These are phyloP conservation scores for Cucumis variabilis DNA, from an alignment of 331 rosid genomes.

Conservation along the genomic window DNA sequence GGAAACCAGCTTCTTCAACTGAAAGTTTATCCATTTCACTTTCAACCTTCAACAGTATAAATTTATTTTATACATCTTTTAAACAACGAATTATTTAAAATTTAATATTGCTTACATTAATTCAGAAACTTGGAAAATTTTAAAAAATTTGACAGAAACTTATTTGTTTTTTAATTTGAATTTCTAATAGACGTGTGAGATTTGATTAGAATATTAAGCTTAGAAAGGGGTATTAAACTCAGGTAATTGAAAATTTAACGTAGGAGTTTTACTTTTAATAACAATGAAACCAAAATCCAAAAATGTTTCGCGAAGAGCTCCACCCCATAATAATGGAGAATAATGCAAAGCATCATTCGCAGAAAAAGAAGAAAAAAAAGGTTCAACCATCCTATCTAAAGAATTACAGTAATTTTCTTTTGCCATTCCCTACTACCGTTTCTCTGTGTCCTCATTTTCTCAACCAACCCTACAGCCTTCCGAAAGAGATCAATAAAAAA, in stretches of 20 bases:
- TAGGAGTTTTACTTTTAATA: neutral
- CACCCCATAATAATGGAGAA: neutral
- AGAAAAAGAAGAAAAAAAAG: neutral
- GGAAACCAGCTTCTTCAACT: conserved; percentile 88
- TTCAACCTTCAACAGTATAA: conserved; percentile 66
- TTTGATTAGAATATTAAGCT: no score
- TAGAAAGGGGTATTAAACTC: neutral
- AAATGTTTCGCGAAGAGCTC: conserved; percentile 22
- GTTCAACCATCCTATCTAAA: conserved; percentile 20
- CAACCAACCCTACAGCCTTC: conserved; percentile 2
- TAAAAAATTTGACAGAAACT: no score
- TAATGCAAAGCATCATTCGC: conserved; percentile 14
- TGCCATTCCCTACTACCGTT: neutral
- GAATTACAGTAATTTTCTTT: conserved; percentile 11
- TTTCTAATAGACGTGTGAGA: no score
- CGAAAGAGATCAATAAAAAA: neutral
- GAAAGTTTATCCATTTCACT: conserved; percentile 98
- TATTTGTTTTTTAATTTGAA: no score
- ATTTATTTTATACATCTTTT: no score
- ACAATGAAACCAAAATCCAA: conserved; percentile 23
- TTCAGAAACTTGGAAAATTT: no score
- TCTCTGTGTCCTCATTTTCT: conserved; percentile 22
- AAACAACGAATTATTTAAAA: no score
- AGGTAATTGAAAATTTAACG: neutral
- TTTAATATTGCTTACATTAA: no score